Conservation (phyloP, 2,329 filamentous ascomycete species). For the Scopulariopsis brevicaulis region DNA sequence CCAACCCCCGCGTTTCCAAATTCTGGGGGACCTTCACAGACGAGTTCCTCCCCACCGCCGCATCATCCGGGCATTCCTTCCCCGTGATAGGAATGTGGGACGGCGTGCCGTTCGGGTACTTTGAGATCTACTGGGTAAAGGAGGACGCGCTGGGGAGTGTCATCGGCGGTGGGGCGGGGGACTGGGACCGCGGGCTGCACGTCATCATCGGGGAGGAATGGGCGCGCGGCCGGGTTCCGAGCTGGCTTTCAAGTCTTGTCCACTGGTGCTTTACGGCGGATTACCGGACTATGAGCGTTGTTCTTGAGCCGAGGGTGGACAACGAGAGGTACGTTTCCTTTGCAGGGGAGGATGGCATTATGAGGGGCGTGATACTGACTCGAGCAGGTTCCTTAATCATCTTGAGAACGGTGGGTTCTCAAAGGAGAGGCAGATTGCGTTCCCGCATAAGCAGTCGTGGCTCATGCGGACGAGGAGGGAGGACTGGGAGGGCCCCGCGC, state of each 20-base stretch:
- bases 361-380: background rate
- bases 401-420: slow-evolving; percentile 68
- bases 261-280: slow-evolving; percentile 76
- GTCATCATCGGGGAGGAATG: slow-evolving; percentile 87
- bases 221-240: slow-evolving; percentile 68
- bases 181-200: slow-evolving; percentile 85
- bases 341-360: background rate
- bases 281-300: slow-evolving; percentile 68
- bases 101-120: slow-evolving; percentile 89
- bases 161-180: slow-evolving; percentile 52
- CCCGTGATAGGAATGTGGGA: slow-evolving; percentile 92
- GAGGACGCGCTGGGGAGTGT: slow-evolving; percentile 71
- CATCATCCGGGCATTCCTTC: slow-evolving; percentile 67
- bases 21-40: slow-evolving; percentile 68
- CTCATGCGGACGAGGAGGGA: slow-evolving; percentile 72
- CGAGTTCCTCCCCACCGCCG: slow-evolving; percentile 53
- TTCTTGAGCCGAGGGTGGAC: slow-evolving; percentile 83
- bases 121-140: slow-evolving; percentile 97
- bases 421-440: slow-evolving; percentile 74
- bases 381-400: slow-evolving; percentile 37
- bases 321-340: slow-evolving; percentile 60
- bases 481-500: slow-evolving; percentile 60
- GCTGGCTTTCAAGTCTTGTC: slow-evolving; percentile 78
- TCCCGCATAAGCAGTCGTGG: slow-evolving; percentile 89
- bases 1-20: slow-evolving; percentile 67